Percentiles rank a stretch among this genome's conserved stretches.
Evolutionary conservation across 2,329 filamentous ascomycete genomes (phyloP).

Genomic region (Penicillium italicum): DNA sequence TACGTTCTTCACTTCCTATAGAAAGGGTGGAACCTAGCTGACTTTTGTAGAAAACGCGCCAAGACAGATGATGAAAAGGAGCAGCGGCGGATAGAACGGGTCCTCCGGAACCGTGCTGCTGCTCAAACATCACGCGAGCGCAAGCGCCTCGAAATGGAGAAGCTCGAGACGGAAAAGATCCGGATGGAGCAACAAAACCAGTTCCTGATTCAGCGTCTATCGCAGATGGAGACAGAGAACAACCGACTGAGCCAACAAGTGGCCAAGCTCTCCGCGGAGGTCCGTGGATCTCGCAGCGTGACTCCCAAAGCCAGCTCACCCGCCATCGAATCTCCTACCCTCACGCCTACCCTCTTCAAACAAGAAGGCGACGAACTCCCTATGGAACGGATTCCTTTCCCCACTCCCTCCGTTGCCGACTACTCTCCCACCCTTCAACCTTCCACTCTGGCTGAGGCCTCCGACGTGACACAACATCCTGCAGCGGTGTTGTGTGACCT

Average conservation of each 20-base stretch:
- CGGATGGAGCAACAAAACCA: conserved; percentile 68
- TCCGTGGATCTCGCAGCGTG: conserved; percentile 40
- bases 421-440: conserved; percentile 41
- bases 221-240: conserved; percentile 57
- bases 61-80: conserved; percentile 99
- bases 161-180: conserved; percentile 64
- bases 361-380: conserved; percentile 43
- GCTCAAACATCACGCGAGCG: conserved; percentile 95
- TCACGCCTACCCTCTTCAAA: conserved; percentile 43
- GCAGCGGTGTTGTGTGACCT: conserved; percentile 99
- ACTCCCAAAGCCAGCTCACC: conserved; percentile 39
- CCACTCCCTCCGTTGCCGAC: conserved; percentile 37
- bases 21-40: not conserved
- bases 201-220: conserved; percentile 62
- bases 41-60: conserved; percentile 71
- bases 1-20: conserved; percentile 40
- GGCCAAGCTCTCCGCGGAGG: conserved; percentile 48
- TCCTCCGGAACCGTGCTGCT: conserved; percentile 91
- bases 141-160: conserved; percentile 85
- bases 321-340: conserved; percentile 37
- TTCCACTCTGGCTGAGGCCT: conserved; percentile 53
- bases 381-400: conserved; percentile 41
- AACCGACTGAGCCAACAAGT: conserved; percentile 50
- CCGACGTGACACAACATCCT: conserved; percentile 99
- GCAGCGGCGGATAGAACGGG: conserved; percentile 92